Conservation (phyloP, 108 stramenopile genomes). For the Nannochloropsis gaditana region DNA sequence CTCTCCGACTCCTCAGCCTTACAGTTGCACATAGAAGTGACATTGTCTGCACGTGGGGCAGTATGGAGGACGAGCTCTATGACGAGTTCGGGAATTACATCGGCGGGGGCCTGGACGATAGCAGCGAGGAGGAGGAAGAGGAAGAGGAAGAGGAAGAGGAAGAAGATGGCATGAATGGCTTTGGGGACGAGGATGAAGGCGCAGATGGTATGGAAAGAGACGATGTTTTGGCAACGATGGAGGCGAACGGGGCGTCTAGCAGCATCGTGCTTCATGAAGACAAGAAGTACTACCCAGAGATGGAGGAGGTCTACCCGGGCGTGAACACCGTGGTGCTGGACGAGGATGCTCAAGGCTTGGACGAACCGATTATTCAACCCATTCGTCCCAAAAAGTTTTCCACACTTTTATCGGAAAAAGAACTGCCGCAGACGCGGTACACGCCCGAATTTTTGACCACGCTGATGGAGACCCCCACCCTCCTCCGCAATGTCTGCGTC, state of each 20-base stretch:
- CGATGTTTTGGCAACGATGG: conserved; percentile 22
- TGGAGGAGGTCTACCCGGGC: conserved; percentile 75
- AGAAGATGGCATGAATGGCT: conserved; percentile 23
- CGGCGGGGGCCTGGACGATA: conserved; percentile 85
- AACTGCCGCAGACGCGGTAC: conserved; percentile 43
- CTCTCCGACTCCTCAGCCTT: too few species aligned
- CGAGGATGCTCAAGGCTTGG: conserved; percentile 95
- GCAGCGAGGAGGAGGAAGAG: conserved; percentile 56
- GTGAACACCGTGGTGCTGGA: conserved; percentile 91
- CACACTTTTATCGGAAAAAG: conserved; percentile 44
- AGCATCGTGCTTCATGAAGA: conserved; percentile 96
- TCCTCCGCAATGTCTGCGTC: conserved; percentile 73
- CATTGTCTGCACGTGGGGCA: neutral
- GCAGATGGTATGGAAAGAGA: conserved; percentile 35
- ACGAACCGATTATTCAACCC: conserved; percentile 91
- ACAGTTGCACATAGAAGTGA: too few species aligned
- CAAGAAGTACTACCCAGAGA: conserved; percentile 97
- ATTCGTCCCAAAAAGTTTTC: conserved; percentile 66
- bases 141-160: conserved; percentile 53
- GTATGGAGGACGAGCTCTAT: conserved; percentile 78
- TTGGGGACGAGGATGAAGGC: conserved; percentile 37
- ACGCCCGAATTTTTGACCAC: conserved; percentile 47
- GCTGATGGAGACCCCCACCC: conserved; percentile 50
- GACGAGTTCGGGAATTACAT: conserved; percentile 99
- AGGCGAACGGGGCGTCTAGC: conserved; percentile 18